These are phyloP conservation scores for Gamarada debralockiae DNA, from an alignment of 495 filamentous ascomycete genomes.

Conservation along the genomic window DNA sequence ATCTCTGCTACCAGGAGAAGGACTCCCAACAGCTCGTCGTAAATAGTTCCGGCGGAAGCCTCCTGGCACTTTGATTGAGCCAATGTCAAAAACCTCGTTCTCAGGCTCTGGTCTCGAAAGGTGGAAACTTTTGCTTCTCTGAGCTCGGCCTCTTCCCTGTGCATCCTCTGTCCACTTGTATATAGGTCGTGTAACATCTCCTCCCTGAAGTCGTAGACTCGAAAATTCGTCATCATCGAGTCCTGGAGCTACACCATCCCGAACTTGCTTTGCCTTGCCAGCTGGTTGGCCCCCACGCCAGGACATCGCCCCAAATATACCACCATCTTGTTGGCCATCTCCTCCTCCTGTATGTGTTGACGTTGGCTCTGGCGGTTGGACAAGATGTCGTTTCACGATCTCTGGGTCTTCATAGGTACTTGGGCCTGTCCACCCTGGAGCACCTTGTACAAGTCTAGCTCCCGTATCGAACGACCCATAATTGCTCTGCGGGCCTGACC, in stretches of 20 bases:
- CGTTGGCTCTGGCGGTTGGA: conserved; percentile 53
- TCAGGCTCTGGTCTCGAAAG: conserved; percentile 71
- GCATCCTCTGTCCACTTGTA: conserved; percentile 93
- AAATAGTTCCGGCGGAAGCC: conserved; percentile 90
- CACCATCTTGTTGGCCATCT: conserved; percentile 20
- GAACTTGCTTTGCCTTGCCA: conserved; percentile 45
- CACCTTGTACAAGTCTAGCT: conserved; percentile 41
- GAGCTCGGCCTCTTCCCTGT: conserved; percentile 50
- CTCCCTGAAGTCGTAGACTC: conserved; percentile 85
- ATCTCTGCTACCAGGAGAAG: conserved; percentile 36
- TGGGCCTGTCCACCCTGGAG: conserved; percentile 28
- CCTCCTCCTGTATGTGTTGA: background rate
- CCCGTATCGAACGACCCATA: conserved; percentile 74
- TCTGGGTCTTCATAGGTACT: conserved; percentile 72
- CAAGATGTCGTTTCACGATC: conserved; percentile 77
- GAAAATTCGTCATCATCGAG: conserved; percentile 80
- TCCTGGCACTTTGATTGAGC: conserved; percentile 84
- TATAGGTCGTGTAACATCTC: conserved; percentile 89
- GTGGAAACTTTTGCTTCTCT: conserved; percentile 84
- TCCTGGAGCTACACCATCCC: conserved; percentile 41
- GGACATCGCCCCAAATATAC: conserved; percentile 21
- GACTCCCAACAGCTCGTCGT: conserved; percentile 60
- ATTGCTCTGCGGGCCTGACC: conserved; percentile 54
- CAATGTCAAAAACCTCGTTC: conserved; percentile 74
- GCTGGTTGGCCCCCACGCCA: conserved; percentile 30